Base-by-base conservation (phyloP, 2,329 filamentous ascomycete species). In the Colletotrichum truncatum region DNA sequence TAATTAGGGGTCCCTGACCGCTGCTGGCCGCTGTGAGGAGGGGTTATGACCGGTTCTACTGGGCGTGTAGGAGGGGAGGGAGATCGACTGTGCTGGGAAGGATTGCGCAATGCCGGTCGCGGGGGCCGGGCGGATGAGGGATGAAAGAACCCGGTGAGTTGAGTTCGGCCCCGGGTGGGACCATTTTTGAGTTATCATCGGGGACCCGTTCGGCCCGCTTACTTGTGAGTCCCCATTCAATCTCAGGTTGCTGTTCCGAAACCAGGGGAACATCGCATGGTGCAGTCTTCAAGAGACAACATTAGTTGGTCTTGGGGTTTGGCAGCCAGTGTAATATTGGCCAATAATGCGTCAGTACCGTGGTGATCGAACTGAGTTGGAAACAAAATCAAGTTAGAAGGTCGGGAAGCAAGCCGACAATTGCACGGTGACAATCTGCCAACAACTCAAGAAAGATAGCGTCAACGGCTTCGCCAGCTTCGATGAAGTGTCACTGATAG, bases 1-100 rank as follows among this genome's bases (percentile, higher is more conserved):
- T 62, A 51, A 60, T 52, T 63, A 66, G 51, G 63, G 57, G 63
- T 66, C 63, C 34, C 46, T 26, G 23, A 32, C 36, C 49, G 49
- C 30, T 28, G 41, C 23, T 46, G 28, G 32, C 39, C 36, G 41
- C 54, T 34, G 21, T 46, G 18, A 45, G 28, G 21, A 36, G 21
- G 21, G 14, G 25, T 34, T 12, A 25, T 30, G 21, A 21, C 23
- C n/a, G 30, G 11, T n/a, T 12, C 14, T 18, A n/a, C n/a, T 38
- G 23, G 30, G 43, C 21, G 49, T 18, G 26, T 16, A 28, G 18
- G 12, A 14, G 45, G 36, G 26, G 14, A 21, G 43, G n/a, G 23
- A 25, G 46, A 51, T n/a, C 23, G 9, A 14, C 14, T 34, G 5
- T 25, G 34, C 14, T n/a, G n/a, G 57, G 41, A 60, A 36, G 49